Base-by-base conservation (phyloP, 371 early-diverging fungal genomes). In the Phascolomyces articulosus region DNA sequence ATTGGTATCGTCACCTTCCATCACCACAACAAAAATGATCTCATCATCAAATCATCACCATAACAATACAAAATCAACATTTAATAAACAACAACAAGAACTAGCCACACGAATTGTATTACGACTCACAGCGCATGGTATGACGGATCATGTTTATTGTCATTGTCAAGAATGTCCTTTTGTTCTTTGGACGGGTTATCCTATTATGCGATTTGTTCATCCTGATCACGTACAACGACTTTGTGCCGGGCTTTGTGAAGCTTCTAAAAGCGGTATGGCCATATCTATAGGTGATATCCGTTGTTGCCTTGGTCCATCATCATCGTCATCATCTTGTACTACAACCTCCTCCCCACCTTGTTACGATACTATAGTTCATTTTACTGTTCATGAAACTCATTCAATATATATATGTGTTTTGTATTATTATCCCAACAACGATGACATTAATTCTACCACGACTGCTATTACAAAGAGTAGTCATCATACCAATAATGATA, bases 201-300 rank as follows among this genome's bases (percentile, higher is more conserved):
- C 65, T 40, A 65, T 65, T 24, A 65, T 65, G 65, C 58, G 65
- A 51, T 65, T 65, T 23, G 41, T 58, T 2, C 59, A 65, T 53
- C 54, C 65, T 4, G 59, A 59, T n/a, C 58, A 65, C 24, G 59
- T 58, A 15, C 58, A 58, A 18, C 55, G 40, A 29, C 28, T 65
- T 16, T 65, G 65, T 27, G 40, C 28, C 8, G 65, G 53, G n/a
- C 31, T 65, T 20, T 40, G 55, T 28, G 58, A 65, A 28, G 65
- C 65, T 2, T 40, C 24, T 28, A 58, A 59, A 40, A 34, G 53
- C 18, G 41, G 44, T n/a, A 44, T 13, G 27, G 24, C 65, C n/a
- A 44, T 65, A 4, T 47, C 65, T 9, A 15, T 34, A 23, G 16
- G 20, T 1, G 28, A 41, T 20, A 24, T 64, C n/a, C 64, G 38